Percentiles rank a stretch among this genome's conserved stretches.
Conservation (phyloP, 129 eudicot genomes). For the Ambrosia artemisiifolia region DNA sequence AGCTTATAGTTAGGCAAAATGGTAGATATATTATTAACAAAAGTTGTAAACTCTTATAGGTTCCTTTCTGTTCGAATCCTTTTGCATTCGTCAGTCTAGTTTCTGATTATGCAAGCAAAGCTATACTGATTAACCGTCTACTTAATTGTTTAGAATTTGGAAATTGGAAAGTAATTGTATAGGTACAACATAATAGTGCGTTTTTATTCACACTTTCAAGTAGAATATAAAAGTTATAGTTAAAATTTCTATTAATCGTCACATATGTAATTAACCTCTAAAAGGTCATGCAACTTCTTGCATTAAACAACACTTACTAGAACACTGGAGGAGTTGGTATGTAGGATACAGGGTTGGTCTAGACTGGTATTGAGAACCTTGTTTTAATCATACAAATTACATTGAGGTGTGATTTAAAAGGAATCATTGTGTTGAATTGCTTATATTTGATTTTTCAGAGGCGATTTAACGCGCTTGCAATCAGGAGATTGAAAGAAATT, state of each 20-base stretch:
- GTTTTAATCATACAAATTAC: background rate
- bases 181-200: background rate
- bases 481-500: constrained; percentile 82
- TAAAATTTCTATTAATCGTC: background rate
- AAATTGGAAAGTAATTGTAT: background rate
- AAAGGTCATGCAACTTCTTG: background rate
- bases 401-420: background rate
- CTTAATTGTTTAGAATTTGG: background rate
- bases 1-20: background rate
- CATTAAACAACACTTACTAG: too few relatives aligned
- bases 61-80: background rate
- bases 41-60: background rate
- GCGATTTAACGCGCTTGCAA: constrained; percentile 78
- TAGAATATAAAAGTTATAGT: background rate
- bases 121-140: background rate
- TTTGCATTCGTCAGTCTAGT: background rate
- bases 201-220: background rate
- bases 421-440: background rate
- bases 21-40: background rate
- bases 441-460: constrained; percentile 45
- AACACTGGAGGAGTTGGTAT: too few relatives aligned
- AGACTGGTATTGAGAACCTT: background rate
- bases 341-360: too few relatives aligned
- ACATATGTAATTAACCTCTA: background rate
- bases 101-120: background rate